Conservation (phyloP, 257 asterid genomes). For the Echium plantagineum region DNA sequence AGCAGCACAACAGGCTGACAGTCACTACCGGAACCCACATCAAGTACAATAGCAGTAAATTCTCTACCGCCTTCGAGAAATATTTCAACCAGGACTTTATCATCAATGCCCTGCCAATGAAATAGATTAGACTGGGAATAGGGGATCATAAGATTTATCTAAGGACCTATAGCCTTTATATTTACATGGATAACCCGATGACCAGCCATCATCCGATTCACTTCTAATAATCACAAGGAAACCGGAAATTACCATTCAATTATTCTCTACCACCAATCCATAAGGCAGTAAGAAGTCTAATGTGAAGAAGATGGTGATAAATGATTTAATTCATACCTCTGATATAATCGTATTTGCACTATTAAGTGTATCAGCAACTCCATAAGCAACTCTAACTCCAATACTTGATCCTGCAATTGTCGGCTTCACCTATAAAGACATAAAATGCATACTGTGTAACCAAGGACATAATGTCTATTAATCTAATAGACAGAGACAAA, state of each 20-base stretch:
- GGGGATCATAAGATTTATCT: slow-evolving; percentile 9
- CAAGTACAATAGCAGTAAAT: slow-evolving; percentile 79
- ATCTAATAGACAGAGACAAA: neutral
- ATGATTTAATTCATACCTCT: slow-evolving; percentile 33
- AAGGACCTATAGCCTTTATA: slow-evolving; percentile 10
- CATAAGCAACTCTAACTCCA: slow-evolving; percentile 86
- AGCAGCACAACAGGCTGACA: slow-evolving; percentile 71
- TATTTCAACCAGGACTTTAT: slow-evolving; percentile 60
- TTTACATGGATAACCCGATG: neutral
- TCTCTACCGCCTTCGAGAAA: slow-evolving; percentile 89
- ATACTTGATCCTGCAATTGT: slow-evolving; percentile 88
- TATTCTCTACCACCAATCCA: neutral
- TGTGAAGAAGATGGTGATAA: slow-evolving; percentile 8
- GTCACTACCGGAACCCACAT: slow-evolving; percentile 55
- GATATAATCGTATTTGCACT: slow-evolving; percentile 62
- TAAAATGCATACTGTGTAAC: neutral
- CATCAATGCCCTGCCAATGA: slow-evolving; percentile 69
- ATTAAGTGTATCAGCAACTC: slow-evolving; percentile 61
- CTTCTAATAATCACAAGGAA: neutral
- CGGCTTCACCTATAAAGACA: slow-evolving; percentile 68
- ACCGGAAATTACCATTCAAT: too few relatives aligned
- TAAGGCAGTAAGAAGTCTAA: slow-evolving; percentile 4
- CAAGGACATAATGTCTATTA: neutral
- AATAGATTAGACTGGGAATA: slow-evolving; percentile 6
- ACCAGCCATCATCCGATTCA: neutral